These are phyloP conservation scores for Suillus sp. DNA, from an alignment of 768 basidiomycete genomes.

Conservation along the genomic window DNA sequence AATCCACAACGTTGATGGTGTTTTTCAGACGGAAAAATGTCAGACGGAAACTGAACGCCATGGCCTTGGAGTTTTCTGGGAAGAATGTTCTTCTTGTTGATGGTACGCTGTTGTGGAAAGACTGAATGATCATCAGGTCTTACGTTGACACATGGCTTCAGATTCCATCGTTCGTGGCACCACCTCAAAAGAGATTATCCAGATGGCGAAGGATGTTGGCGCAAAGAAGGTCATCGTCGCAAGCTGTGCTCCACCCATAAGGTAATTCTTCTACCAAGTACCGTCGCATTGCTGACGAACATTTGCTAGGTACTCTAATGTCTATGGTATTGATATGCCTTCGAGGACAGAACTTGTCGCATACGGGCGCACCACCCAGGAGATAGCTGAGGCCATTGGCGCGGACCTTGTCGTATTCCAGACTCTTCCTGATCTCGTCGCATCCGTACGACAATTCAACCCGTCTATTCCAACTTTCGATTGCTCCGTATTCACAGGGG, in stretches of 20 bases:
- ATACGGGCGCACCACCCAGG: conserved; percentile 65
- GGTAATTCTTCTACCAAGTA: conserved; percentile 43
- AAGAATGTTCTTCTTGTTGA: conserved; percentile 97
- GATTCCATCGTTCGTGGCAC: conserved; percentile 99
- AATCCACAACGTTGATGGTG: conserved; percentile 10
- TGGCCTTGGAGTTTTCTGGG: conserved; percentile 92
- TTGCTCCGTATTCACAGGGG: conserved; percentile 96
- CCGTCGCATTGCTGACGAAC: conserved; percentile 5
- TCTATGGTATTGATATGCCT: conserved; percentile 99
- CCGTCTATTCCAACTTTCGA: conserved; percentile 78
- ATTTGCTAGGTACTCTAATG: conserved; percentile 73
- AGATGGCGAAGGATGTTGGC: conserved; percentile 99
- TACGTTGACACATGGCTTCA: conserved; percentile 30
- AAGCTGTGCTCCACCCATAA: conserved; percentile 95
- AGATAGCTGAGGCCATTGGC: conserved; percentile 81
- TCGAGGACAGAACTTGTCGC: conserved; percentile 93
- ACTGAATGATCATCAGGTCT: not conserved
- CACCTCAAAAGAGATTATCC: conserved; percentile 97
- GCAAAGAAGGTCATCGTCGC: conserved; percentile 96
- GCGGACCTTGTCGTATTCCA: conserved; percentile 98
- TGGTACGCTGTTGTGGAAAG: conserved; percentile 51
- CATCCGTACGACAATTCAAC: conserved; percentile 86
- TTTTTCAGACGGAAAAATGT: conserved; percentile 79
- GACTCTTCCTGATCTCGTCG: conserved; percentile 82
- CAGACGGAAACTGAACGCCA: conserved; percentile 92